Conservation (phyloP, 2,329 filamentous ascomycete species). For the Cladosporium sphaerospermum region DNA sequence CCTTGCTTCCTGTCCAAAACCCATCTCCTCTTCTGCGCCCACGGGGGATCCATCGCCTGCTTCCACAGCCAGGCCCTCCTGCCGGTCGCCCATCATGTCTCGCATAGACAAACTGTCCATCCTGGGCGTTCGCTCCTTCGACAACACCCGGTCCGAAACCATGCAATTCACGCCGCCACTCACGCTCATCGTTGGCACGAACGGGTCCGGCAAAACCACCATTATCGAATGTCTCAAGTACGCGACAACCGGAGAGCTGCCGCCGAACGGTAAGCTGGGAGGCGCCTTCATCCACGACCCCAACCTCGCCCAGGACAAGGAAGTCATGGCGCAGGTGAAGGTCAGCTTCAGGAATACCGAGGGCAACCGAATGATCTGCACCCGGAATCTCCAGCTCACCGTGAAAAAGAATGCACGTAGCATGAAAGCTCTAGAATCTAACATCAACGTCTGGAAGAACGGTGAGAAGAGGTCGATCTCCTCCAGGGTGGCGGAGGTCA, state of each 20-base stretch:
- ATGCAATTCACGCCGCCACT: slow-evolving; percentile 87
- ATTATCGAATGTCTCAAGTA: slow-evolving; percentile 99
- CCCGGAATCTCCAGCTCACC: slow-evolving; percentile 75
- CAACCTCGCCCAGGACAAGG: slow-evolving; percentile 81
- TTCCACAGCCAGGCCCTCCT: not conserved
- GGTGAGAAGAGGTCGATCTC: slow-evolving; percentile 76
- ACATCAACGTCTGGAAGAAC: slow-evolving; percentile 66
- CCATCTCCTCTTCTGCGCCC: not conserved
- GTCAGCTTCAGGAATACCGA: slow-evolving; percentile 76
- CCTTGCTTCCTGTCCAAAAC: not conserved
- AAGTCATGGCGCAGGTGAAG: slow-evolving; percentile 86
- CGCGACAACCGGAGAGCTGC: slow-evolving; percentile 88
- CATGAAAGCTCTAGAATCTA: slow-evolving; percentile 79
- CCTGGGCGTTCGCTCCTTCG: slow-evolving; percentile 80
- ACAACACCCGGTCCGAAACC: slow-evolving; percentile 64
- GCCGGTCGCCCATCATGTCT: slow-evolving; percentile 34
- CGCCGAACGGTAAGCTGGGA: slow-evolving; percentile 78
- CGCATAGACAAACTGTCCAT: slow-evolving; percentile 88
- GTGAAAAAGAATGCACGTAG: slow-evolving; percentile 73
- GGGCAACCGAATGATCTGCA: slow-evolving; percentile 73
- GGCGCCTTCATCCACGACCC: slow-evolving; percentile 96
- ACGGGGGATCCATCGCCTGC: not conserved
- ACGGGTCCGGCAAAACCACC: slow-evolving; percentile 97
- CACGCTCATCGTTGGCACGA: slow-evolving; percentile 93
- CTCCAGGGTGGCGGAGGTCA: slow-evolving; percentile 71